phyloP scores from a whole-genome alignment of 1,284 basidiomycete species.

The Boletus mariae region DNA sequence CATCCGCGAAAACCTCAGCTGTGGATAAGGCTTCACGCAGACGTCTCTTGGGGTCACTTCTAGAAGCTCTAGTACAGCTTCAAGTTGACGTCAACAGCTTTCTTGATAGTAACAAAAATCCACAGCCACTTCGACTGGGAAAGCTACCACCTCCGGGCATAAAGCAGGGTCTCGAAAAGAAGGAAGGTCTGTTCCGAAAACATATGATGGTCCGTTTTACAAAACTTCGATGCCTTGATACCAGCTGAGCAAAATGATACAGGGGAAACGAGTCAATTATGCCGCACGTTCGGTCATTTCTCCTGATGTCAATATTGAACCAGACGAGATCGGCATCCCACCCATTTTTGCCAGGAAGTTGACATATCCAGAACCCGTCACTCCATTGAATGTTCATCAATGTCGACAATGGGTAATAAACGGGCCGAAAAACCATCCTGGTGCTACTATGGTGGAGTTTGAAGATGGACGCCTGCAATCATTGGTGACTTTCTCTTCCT shows the following conservation, averaged over 20 bases:
- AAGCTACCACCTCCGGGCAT: slow-evolving; percentile 93
- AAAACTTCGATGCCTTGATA: slow-evolving; percentile 1
- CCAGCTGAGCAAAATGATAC: slow-evolving; percentile 7
- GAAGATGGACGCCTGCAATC: slow-evolving; percentile 90
- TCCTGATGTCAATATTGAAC: slow-evolving; percentile 99
- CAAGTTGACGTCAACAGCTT: slow-evolving; percentile 97
- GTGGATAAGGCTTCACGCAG: slow-evolving; percentile 56
- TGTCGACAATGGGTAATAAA: slow-evolving; percentile 91
- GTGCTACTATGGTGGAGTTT: slow-evolving; percentile 91
- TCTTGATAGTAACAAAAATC: slow-evolving; percentile 97
- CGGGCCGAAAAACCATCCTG: slow-evolving; percentile 88
- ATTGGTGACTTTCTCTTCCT: slow-evolving; percentile 48
- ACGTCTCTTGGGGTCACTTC: slow-evolving; percentile 65
- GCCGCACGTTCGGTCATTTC: slow-evolving; percentile 99
- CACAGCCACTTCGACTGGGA: slow-evolving; percentile 78
- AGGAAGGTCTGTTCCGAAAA: slow-evolving; percentile 97
- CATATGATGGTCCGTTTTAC: slow-evolving; percentile 87
- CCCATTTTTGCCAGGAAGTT: slow-evolving; percentile 97
- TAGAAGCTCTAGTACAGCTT: slow-evolving; percentile 84
- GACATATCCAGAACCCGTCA: slow-evolving; percentile 98
- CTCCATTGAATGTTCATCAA: slow-evolving; percentile 85
- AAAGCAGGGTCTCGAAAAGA: slow-evolving; percentile 98
- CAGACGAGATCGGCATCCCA: slow-evolving; percentile 97
- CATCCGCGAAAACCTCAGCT: slow-evolving; percentile 56
- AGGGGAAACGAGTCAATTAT: slow-evolving; percentile 99